Conservation (phyloP, 371 early-diverging fungal species). For the Mortierella sp. region DNA sequence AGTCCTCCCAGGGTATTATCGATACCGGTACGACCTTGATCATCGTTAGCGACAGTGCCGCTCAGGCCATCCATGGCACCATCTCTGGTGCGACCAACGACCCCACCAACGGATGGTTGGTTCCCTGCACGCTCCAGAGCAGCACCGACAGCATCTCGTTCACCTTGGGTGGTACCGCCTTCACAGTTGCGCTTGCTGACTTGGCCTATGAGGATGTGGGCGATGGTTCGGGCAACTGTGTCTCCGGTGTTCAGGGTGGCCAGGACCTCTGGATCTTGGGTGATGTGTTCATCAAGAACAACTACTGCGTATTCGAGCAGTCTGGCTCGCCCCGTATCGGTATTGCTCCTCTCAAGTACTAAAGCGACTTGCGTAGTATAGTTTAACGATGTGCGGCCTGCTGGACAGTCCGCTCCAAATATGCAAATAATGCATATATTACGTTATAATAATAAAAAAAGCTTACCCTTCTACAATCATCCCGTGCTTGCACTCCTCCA, state of each 20-base stretch:
- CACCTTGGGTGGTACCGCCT: conserved; percentile 27
- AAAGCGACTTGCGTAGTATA: too few species aligned
- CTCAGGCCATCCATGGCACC: conserved; percentile 30
- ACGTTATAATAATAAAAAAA: too few species aligned
- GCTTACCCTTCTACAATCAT: too few species aligned
- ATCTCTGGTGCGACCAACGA: conserved; percentile 26
- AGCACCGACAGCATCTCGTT: conserved; percentile 34
- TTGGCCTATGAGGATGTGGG: conserved; percentile 35
- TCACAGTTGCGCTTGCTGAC: conserved; percentile 43
- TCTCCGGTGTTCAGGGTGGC: conserved; percentile 49
- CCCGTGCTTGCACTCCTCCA: too few species aligned
- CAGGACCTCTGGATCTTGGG: conserved; percentile 57
- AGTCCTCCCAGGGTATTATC: conserved; percentile 49
- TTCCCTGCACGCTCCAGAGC: conserved; percentile 30
- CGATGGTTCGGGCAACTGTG: conserved; percentile 35
- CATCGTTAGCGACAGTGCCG: conserved; percentile 32
- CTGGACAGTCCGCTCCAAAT: too few species aligned
- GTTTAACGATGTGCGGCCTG: too few species aligned
- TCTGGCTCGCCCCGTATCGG: conserved; percentile 8
- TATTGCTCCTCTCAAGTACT: conserved; percentile 1
- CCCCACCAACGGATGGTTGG: conserved; percentile 36
- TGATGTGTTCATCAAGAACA: conserved; percentile 62
- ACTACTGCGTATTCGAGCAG: conserved; percentile 56
- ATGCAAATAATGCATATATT: too few species aligned
- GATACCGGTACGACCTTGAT: conserved; percentile 60